Base-by-base conservation (phyloP, 2,329 filamentous ascomycete species). In the Ophiognomonia clavigignenti-juglandacearum region DNA sequence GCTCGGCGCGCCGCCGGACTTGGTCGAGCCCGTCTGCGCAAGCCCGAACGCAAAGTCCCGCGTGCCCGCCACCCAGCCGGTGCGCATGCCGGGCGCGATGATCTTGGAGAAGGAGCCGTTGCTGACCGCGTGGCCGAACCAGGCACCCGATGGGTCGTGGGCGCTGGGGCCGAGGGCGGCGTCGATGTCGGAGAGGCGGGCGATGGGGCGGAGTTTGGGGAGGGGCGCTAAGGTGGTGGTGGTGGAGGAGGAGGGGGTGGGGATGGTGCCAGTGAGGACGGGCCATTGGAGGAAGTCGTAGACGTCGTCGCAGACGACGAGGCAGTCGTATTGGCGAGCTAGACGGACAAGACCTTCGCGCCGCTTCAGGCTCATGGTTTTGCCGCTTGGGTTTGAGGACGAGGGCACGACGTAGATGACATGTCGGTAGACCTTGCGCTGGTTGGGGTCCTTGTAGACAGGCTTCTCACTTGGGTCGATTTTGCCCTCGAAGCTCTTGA, bases 61-160 rank as follows among this genome's bases (percentile, higher is more conserved):
- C 6, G 81, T 83, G 1, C 78, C 85, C 62, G 96, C 89, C 1
- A 83, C 79, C 91, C 91, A 97, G n/a, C 92, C 92, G 0, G 87
- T 91, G 11, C 92, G 76, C 42, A 86, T 67, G 1, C 92, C 93
- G 0, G 92, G 90, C 0, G 82, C 89, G 23, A 82, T 77, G 31
- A 97, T 82, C 64, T 98, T 98, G 62, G 83, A 88, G 64, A 97
- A 97, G 6, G 85, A 89, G 19, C 87, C 90, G 62, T 97, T 97
- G 58, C 86, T 91, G 29, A 91, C 72, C 9, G 82, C 78, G 63
- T 97, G 84, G 10, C 92, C 90, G 61, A 92, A 96, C 24, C 59
- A 57, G 1, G 54, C 52, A 0, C 63, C 64, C 16, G 83, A 69
- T 16, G 72, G 71, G 10, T 49, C 50, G 32, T 65, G 60, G 0